Evolutionary conservation across 2,329 filamentous ascomycete genomes (phyloP).

Genomic region (Fusarium beomiforme): DNA sequence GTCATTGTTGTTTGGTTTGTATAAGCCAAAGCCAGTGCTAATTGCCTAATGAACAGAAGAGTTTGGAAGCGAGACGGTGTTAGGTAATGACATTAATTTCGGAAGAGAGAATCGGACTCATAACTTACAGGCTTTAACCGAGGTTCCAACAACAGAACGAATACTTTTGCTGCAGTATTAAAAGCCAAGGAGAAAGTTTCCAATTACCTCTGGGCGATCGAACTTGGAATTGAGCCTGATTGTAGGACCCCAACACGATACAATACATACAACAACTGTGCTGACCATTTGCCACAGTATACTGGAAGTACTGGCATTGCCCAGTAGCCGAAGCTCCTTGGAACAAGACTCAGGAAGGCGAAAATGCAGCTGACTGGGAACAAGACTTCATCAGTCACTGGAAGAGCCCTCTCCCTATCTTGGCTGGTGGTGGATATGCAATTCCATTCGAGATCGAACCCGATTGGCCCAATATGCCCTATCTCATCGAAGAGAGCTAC

Average conservation of each 20-base stretch:
- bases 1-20: neutral
- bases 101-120: neutral
- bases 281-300: neutral
- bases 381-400: neutral
- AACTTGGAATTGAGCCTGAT: neutral
- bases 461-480: neutral
- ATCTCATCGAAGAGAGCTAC: neutral
- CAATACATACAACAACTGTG: fast-evolving
- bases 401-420: neutral
- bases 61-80: neutral
- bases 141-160: neutral
- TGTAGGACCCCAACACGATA: neutral
- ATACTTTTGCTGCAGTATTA: neutral
- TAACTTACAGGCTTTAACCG: neutral
- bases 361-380: neutral
- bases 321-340: neutral
- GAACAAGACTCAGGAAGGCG: neutral
- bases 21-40: neutral
- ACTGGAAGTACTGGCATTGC: neutral
- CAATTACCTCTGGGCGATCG: neutral
- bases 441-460: neutral
- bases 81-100: neutral
- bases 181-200: neutral
- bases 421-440: neutral
- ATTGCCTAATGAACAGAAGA: neutral